A percentile compares a stretch with the other conserved stretches of the same genome.
Conservation (phyloP, 805 yeast genomes). For the Scheffersomyces stipitis region DNA sequence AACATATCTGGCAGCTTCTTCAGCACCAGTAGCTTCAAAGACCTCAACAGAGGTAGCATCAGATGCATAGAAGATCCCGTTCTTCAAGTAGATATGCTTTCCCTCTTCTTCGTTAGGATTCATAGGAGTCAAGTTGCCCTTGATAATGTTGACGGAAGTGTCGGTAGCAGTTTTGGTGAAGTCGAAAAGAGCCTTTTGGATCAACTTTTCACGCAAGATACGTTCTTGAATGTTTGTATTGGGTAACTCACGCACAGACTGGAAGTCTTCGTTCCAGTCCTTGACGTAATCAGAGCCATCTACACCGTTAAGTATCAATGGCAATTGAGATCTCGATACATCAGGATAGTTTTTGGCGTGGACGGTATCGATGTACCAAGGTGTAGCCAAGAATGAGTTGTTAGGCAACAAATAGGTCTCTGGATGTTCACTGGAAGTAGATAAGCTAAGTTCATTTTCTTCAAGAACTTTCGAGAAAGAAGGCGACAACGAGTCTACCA, state of each 20-base stretch:
- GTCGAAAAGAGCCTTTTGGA: slow-evolving; percentile 70
- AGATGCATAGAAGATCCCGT: slow-evolving; percentile 83
- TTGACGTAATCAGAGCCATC: slow-evolving; percentile 59
- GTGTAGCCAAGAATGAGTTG: slow-evolving; percentile 59
- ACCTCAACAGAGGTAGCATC: slow-evolving; percentile 59
- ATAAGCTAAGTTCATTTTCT: slow-evolving; percentile 47
- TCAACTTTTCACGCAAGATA: slow-evolving; percentile 69
- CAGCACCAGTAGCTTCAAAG: slow-evolving; percentile 69
- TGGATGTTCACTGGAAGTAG: slow-evolving; percentile 41
- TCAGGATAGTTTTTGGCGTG: slow-evolving; percentile 45
- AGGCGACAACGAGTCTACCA: slow-evolving; percentile 68
- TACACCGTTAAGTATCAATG: slow-evolving; percentile 51
- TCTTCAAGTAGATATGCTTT: slow-evolving; percentile 68
- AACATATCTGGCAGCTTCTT: slow-evolving; percentile 81
- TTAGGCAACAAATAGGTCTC: slow-evolving; percentile 63
- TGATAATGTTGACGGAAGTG: slow-evolving; percentile 75
- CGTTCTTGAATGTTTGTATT: slow-evolving; percentile 59
- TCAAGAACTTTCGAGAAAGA: slow-evolving; percentile 53
- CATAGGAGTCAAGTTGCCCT: slow-evolving; percentile 73
- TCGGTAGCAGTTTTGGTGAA: slow-evolving; percentile 73
- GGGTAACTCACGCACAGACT: slow-evolving; percentile 74
- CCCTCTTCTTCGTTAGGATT: slow-evolving; percentile 70
- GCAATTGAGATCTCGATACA: slow-evolving; percentile 58
- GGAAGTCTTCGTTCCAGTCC: slow-evolving; percentile 93
- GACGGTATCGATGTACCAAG: slow-evolving; percentile 65